These are phyloP conservation scores for Botrytis hyacinthi DNA, from an alignment of 2,329 filamentous ascomycete genomes.

Conservation along the genomic window DNA sequence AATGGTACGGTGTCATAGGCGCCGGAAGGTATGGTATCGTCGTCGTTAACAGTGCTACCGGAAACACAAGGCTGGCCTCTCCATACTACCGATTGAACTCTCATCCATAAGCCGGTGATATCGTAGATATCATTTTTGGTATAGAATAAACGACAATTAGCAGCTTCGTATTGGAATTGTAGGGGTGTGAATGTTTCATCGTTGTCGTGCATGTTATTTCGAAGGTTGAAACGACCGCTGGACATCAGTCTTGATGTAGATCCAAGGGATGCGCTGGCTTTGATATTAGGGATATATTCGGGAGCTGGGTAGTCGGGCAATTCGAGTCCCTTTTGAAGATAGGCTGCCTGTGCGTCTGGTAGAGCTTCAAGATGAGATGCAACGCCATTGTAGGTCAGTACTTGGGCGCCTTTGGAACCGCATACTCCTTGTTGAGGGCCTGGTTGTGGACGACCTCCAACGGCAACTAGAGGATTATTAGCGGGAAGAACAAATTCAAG, in stretches of 20 bases:
- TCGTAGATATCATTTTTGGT: constrained; percentile 43
- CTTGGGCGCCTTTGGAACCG: constrained; percentile 56
- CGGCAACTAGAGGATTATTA: constrained; percentile 45
- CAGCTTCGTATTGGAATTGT: constrained; percentile 60
- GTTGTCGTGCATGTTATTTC: constrained; percentile 36
- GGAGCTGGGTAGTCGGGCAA: constrained; percentile 28
- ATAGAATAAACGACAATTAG: constrained; percentile 60
- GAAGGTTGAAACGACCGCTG: constrained; percentile 31
- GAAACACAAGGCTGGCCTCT: constrained; percentile 41
- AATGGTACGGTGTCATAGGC: constrained; percentile 18
- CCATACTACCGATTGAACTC: constrained; percentile 43
- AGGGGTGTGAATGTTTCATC: constrained; percentile 42
- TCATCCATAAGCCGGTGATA: constrained; percentile 51
- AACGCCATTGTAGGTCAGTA: background rate
- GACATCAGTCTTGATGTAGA: background rate
- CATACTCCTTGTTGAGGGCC: constrained; percentile 61
- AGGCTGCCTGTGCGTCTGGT: background rate
- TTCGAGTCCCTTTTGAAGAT: constrained; percentile 6
- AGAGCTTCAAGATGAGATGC: background rate
- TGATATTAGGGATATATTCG: constrained; percentile 41
- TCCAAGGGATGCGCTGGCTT: background rate
- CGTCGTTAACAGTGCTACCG: constrained; percentile 19
- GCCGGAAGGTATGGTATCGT: background rate
- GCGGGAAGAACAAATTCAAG: background rate
- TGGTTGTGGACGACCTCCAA: constrained; percentile 54